phyloP scores from a whole-genome alignment of 192 early-diverging fungal species.

The Coemansia sp. region DNA sequence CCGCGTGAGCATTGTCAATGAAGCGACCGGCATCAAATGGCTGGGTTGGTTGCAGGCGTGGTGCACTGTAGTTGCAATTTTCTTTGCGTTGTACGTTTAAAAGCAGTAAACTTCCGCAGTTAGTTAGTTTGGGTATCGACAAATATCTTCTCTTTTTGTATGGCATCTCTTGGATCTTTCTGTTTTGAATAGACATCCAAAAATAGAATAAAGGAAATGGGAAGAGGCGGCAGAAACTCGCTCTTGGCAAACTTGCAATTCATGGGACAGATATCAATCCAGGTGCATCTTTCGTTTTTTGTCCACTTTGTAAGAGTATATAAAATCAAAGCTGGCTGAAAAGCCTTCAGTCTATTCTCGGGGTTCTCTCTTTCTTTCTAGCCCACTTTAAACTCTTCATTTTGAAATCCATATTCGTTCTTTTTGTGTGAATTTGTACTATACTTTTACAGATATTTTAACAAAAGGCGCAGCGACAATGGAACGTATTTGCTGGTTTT shows the following conservation, averaged over 20 bases:
- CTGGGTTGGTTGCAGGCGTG: background rate
- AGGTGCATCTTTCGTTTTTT: too few species aligned
- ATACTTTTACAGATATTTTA: background rate
- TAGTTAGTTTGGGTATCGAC: too few species aligned
- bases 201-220: too few species aligned
- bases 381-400: background rate
- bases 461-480: background rate
- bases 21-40: background rate
- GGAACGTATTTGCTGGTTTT: slow-evolving; percentile 9
- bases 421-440: background rate
- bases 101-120: background rate
- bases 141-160: slow-evolving; percentile 1
- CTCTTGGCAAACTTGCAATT: too few species aligned
- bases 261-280: too few species aligned
- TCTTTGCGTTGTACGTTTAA: background rate
- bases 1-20: slow-evolving; percentile 31
- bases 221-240: too few species aligned
- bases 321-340: too few species aligned
- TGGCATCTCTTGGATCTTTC: too few species aligned
- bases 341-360: too few species aligned
- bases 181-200: too few species aligned
- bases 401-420: background rate
- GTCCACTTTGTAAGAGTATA: too few species aligned
- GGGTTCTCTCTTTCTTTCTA: background rate
- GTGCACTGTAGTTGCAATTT: background rate